Conservation (phyloP, 306 rosid genomes). For the Prunus kanzakura region DNA sequence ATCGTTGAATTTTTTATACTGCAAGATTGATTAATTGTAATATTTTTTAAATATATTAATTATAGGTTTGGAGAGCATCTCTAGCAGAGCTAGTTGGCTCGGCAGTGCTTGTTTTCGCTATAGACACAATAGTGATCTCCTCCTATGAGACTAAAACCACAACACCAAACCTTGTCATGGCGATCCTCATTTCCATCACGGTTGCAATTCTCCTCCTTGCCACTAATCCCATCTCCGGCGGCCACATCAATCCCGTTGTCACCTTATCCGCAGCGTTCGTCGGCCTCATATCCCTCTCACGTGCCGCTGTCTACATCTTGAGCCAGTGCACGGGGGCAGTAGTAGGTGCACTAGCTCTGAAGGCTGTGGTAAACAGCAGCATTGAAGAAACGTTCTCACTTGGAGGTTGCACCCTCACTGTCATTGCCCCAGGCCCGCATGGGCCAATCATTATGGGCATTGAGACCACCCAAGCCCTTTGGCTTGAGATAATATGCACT, state of each 20-base stretch:
- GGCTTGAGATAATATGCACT: slow-evolving; percentile 35
- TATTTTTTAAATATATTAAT: neutral
- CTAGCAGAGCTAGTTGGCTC: slow-evolving; percentile 36
- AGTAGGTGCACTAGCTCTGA: slow-evolving; percentile 43
- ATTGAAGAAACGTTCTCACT: slow-evolving; percentile 28
- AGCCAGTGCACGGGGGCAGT: slow-evolving; percentile 32
- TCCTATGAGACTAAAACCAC: slow-evolving; percentile 26
- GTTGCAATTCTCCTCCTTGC: slow-evolving; percentile 28
- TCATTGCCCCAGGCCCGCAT: slow-evolving; percentile 29
- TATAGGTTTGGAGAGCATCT: slow-evolving; percentile 42
- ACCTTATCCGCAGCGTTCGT: slow-evolving; percentile 25
- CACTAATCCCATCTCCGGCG: slow-evolving; percentile 33
- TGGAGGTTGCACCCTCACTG: slow-evolving; percentile 47
- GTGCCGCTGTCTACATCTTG: slow-evolving; percentile 38
- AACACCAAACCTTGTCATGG: slow-evolving; percentile 33
- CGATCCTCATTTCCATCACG: slow-evolving; percentile 23
- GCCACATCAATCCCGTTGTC: slow-evolving; percentile 38
- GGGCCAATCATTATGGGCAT: slow-evolving; percentile 27
- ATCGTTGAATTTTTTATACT: neutral
- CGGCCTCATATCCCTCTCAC: slow-evolving; percentile 33
- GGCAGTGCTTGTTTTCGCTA: slow-evolving; percentile 32
- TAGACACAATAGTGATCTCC: slow-evolving; percentile 41
- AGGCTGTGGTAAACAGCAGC: slow-evolving; percentile 30
- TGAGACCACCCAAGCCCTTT: slow-evolving; percentile 26
- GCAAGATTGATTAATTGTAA: neutral